Percentiles rank a stretch among this genome's conserved stretches.
Conservation (phyloP, 1,284 basidiomycete species). For the Irpex sp. region DNA sequence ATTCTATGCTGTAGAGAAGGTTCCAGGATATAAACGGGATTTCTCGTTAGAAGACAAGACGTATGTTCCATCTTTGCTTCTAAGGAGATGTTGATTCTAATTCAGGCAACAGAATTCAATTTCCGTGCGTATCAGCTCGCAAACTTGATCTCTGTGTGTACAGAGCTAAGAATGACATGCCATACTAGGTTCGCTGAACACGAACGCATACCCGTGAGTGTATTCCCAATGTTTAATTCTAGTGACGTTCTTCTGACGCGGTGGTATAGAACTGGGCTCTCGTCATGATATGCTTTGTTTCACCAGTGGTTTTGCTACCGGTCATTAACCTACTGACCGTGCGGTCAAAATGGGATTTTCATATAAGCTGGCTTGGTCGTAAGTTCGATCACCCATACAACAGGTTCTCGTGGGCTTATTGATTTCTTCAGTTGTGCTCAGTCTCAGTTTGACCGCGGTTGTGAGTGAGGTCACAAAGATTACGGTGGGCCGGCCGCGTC, state of each 20-base stretch:
- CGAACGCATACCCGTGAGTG: conserved; percentile 79
- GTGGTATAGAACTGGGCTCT: conserved; percentile 47
- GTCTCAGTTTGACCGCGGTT: conserved; percentile 72
- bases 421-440: conserved; percentile 57
- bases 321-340: conserved; percentile 68
- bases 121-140: conserved; percentile 45
- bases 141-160: conserved; percentile 34
- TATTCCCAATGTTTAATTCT: not conserved
- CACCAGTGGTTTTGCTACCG: conserved; percentile 68
- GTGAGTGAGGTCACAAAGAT: conserved; percentile 87
- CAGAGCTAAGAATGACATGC: conserved; percentile 14
- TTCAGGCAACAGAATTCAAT: not conserved
- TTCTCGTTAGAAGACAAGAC: conserved; percentile 84
- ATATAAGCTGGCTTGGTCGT: conserved; percentile 79
- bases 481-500: conserved; percentile 87
- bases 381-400: conserved; percentile 27
- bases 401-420: not conserved
- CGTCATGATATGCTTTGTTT: conserved; percentile 64
- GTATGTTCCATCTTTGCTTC: conserved; percentile 35
- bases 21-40: conserved; percentile 79
- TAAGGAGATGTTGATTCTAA: not conserved
- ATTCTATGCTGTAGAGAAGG: conserved; percentile 66
- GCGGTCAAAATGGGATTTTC: conserved; percentile 85
- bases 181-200: conserved; percentile 66
- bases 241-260: not conserved